Evolutionary conservation across 2,329 filamentous ascomycete genomes (phyloP).

Genomic region (Ascochyta pisi): DNA sequence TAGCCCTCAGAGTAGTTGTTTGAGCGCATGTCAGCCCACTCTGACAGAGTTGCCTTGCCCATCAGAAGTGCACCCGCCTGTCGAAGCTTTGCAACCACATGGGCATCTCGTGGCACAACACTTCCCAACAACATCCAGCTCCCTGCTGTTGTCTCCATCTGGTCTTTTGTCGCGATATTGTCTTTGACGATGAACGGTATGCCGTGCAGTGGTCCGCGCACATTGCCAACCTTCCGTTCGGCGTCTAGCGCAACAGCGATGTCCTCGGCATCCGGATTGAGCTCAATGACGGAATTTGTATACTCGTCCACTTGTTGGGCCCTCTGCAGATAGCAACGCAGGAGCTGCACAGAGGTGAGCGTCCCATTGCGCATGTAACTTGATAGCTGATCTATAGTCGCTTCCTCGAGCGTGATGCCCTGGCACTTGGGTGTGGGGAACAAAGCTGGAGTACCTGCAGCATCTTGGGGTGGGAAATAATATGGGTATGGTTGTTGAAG

Average conservation of each 20-base stretch:
- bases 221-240: slow-evolving; percentile 63
- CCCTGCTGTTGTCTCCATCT: slow-evolving; percentile 77
- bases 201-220: slow-evolving; percentile 73
- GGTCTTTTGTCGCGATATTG: slow-evolving; percentile 63
- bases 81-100: slow-evolving; percentile 67
- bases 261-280: slow-evolving; percentile 70
- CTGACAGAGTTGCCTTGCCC: slow-evolving; percentile 71
- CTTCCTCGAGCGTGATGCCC: slow-evolving; percentile 69
- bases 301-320: slow-evolving; percentile 69
- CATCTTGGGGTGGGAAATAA: slow-evolving; percentile 43
- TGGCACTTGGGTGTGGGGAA: slow-evolving; percentile 71
- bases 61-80: slow-evolving; percentile 72
- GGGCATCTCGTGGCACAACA: slow-evolving; percentile 71
- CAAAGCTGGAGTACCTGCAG: slow-evolving; percentile 37
- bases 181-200: slow-evolving; percentile 80
- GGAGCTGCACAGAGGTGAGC: slow-evolving; percentile 29
- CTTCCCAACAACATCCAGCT: slow-evolving; percentile 71
- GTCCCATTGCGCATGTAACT: slow-evolving; percentile 59
- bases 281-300: slow-evolving; percentile 68
- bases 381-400: slow-evolving; percentile 73
- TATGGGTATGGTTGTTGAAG: slow-evolving; percentile 43
- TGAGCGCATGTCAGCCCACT: slow-evolving; percentile 66
- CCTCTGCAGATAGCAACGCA: slow-evolving; percentile 59
- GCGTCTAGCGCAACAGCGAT: slow-evolving; percentile 68
- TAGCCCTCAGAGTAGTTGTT: slow-evolving; percentile 46